Base-by-base conservation (phyloP, 1,139 yeast species). In the Candida tropicalis region DNA sequence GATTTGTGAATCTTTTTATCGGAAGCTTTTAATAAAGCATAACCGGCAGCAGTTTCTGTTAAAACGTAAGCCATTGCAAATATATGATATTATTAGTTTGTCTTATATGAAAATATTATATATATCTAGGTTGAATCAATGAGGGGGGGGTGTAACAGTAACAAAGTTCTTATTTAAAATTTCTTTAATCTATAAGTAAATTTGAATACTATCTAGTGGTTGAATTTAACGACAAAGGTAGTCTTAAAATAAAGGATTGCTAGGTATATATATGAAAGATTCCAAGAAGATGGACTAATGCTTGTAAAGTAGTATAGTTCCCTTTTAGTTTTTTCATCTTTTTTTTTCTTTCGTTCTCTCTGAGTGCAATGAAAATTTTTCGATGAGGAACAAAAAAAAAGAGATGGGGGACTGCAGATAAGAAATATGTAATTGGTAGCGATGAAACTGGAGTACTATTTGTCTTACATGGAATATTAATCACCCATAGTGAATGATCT, bases 41-140 rank as follows among this genome's bases (percentile, higher is more conserved):
- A 93, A 65, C 99, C 99, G 45, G 99, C 99, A 54, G 98, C 88
- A 53, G 98, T 93, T 77, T 93, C 99, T 51, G 98, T 87, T 67
- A 93, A 82, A 62, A 93, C 93, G 80, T 81, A 90, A 57, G 98
- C 89, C 97, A 90, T 90, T 31, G 45, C 45, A 17, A 31, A 16
- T 31, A 16, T 17, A 10, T 31, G 22, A 8, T 16, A 10, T 9
- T 31, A 17, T 12, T 31, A n/a, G 34, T 33, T n/a, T 38, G 35
- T 33, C 18, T 20, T 39, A 15, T 13, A 16, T 23, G 23, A 17
- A 22, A 9, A 8, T 37, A 15, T 6, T 37, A 15, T 12, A 20
- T 16, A 13, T 38, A 15, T 28, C 17, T 28, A 24, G 31, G 16
- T 16, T 27, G 17, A n/a, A n/a, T n/a, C n/a, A n/a, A n/a, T n/a